Evolutionary conservation across 345 rosid genomes (phyloP).

Genomic region (Erysimum cheiranthoides): DNA sequence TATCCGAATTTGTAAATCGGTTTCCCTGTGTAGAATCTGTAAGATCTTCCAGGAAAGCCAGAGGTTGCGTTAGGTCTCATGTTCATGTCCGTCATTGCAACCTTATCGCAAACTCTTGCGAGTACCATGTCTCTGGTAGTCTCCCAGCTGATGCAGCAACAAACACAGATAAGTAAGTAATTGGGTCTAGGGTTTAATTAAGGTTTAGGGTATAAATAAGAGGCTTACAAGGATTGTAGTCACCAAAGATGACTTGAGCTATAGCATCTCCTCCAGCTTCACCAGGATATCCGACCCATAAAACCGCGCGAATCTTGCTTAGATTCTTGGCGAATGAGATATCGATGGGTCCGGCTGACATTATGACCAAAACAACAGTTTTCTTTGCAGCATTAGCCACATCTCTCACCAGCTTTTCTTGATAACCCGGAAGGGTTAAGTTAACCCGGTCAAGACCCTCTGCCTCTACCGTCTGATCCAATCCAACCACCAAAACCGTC

Average conservation of each 20-base stretch:
- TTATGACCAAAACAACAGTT: conserved; percentile 64
- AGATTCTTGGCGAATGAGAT: conserved; percentile 54
- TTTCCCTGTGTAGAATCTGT: conserved; percentile 63
- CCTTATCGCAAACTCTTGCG: conserved; percentile 43
- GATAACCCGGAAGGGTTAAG: conserved; percentile 64
- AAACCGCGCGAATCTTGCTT: conserved; percentile 45
- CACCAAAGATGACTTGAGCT: conserved; percentile 68
- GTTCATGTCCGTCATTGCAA: conserved; percentile 65
- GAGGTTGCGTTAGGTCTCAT: conserved; percentile 51
- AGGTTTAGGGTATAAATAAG: conserved; percentile 1
- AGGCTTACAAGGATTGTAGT: conserved; percentile 62
- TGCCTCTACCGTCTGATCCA: conserved; percentile 58
- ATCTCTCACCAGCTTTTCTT: conserved; percentile 55
- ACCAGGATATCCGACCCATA: conserved; percentile 84
- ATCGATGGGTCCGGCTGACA: conserved; percentile 67
- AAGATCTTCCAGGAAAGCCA: conserved; percentile 64
- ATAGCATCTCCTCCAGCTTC: conserved; percentile 73
- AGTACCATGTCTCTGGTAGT: conserved; percentile 62
- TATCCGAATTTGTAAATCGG: conserved; percentile 60
- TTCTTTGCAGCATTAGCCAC: conserved; percentile 54
- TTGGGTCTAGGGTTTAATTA: not conserved
- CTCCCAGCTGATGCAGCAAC: conserved; percentile 56
- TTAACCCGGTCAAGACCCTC: conserved; percentile 60
- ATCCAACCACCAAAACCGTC: conserved; percentile 53
- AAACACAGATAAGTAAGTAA: conserved; percentile 13